Evolutionary conservation across 2,329 filamentous ascomycete genomes (phyloP), one percentile per base, ranked within the genome.

Genomic region (Trichoderma koningii): DNA sequence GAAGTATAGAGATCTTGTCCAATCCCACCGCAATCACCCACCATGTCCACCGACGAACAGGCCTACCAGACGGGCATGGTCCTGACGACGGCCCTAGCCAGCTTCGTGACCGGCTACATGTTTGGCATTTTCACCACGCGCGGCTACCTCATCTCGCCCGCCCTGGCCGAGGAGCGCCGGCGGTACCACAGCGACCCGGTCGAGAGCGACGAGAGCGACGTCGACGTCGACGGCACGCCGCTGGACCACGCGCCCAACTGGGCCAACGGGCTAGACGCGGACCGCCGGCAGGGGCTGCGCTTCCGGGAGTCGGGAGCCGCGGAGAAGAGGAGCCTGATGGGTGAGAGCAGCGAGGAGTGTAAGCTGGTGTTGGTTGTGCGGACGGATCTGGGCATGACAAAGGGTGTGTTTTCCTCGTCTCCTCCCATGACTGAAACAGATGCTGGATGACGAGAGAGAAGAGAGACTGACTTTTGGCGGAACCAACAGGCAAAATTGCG

Each of bases 341-440:
- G 41, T 41, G 71, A 76, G 26, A 74, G 70, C 45, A 83, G 80
- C 26, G 93, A 97, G 77, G 93, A 97, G 77, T 97, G 94, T 81
- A 98, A 98, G 80, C 82, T 98, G 65, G 92, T 97, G 15, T 81
- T 99, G 41, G 92, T 97, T 4, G 94, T 98, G 63, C 82, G 95
- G 74, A 97, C 92, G 19, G 95, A 99, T 79, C 78, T 99, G 72
- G 94, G 94, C 72, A 99, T 99, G 95, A 95, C 91, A 10, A 98
- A 97, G 80, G 94, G 94, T 95, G 81, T 48, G 82, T 76, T 47
- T 26, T 48, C 30, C 7, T 15, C 21, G 21, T 1, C 10, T 7
- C 17, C 14, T 30, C 12, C 12, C 30, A 23, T 23, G 21, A 23
- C 21, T 47, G 14, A 34, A 4, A 5, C 12, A 12, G 28, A 19